Percentiles rank a stretch among this genome's conserved stretches.
Conservation (phyloP, 1,139 yeast species). For the Magnusiomyces paraingens region DNA sequence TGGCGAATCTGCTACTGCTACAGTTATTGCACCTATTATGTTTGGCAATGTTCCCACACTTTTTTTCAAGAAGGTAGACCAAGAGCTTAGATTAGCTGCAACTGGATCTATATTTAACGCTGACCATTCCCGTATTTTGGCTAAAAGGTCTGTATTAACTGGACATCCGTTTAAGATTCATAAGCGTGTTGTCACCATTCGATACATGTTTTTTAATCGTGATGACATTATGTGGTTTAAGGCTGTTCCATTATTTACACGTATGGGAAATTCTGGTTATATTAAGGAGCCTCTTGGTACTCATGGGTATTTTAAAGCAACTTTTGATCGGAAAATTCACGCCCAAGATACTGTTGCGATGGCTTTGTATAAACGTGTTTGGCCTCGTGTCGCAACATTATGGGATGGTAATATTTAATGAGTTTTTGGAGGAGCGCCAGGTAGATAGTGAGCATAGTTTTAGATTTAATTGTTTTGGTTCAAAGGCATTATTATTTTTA, state of each 20-base stretch:
- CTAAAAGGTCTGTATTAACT: constrained; percentile 82
- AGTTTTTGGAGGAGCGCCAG: no score
- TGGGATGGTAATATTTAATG: constrained; percentile 13
- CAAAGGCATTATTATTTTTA: no score
- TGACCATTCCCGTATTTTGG: constrained; percentile 77
- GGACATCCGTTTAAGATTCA: constrained; percentile 96
- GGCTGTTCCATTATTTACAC: constrained; percentile 87
- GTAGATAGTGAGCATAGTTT: no score
- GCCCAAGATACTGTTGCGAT: constrained; percentile 93
- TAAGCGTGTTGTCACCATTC: constrained; percentile 81
- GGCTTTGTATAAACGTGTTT: constrained; percentile 88
- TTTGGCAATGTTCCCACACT: constrained; percentile 54
- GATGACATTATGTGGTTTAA: constrained; percentile 88
- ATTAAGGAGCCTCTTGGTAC: constrained; percentile 96
- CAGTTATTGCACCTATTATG: constrained; percentile 83
- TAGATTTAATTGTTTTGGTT: no score
- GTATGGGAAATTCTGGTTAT: constrained; percentile 86
- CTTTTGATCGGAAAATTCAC: constrained; percentile 82
- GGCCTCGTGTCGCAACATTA: constrained; percentile 51
- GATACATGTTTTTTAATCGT: constrained; percentile 95
- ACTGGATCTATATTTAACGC: constrained; percentile 86
- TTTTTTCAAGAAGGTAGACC: constrained; percentile 34
- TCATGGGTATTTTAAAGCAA: constrained; percentile 96
- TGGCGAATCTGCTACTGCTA: constrained; percentile 70
- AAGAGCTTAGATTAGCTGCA: constrained; percentile 63